phyloP scores from a whole-genome alignment of 2,329 filamentous ascomycete species.

The Sphaerulina vaccinii region DNA sequence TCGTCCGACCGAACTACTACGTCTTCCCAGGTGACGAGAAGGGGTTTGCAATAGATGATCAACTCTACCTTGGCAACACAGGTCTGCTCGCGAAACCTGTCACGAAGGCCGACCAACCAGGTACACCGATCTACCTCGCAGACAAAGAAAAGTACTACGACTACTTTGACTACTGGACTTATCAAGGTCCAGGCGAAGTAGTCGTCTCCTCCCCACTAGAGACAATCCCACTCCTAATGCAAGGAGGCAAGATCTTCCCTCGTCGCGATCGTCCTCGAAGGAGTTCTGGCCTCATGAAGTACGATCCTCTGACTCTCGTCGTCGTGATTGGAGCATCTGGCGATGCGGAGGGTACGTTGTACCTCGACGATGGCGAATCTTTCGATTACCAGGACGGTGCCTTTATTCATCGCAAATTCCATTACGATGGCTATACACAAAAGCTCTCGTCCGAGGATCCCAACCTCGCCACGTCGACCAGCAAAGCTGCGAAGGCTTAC shows the following conservation, averaged over 20 bases:
- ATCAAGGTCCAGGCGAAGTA: conserved; percentile 71
- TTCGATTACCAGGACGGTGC: conserved; percentile 84
- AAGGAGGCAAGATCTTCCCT: conserved; percentile 86
- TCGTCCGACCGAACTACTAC: conserved; percentile 90
- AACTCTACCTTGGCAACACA: conserved; percentile 85
- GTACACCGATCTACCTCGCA: conserved; percentile 79
- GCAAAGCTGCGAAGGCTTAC: conserved; percentile 68
- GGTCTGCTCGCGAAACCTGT: conserved; percentile 93
- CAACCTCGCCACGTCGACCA: conserved; percentile 44
- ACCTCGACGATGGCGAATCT: conserved; percentile 89
- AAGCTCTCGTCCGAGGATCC: conserved; percentile 70
- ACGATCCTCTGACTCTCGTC: conserved; percentile 91
- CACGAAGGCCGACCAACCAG: conserved; percentile 70
- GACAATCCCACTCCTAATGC: conserved; percentile 86
- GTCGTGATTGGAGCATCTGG: conserved; percentile 67
- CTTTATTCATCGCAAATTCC: conserved; percentile 82
- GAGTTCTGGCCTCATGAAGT: conserved; percentile 84
- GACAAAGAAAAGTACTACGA: conserved; percentile 91
- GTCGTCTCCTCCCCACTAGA: conserved; percentile 76
- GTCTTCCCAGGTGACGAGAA: conserved; percentile 81
- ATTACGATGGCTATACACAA: conserved; percentile 55
- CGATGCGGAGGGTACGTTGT: conserved; percentile 77
- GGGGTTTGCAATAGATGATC: conserved; percentile 87
- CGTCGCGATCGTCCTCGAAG: conserved; percentile 85
- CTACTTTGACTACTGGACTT: conserved; percentile 82